Evolutionary conservation across 2,329 filamentous ascomycete species (phyloP).

Genomic region (Cladophialophora psammophila): DNA sequence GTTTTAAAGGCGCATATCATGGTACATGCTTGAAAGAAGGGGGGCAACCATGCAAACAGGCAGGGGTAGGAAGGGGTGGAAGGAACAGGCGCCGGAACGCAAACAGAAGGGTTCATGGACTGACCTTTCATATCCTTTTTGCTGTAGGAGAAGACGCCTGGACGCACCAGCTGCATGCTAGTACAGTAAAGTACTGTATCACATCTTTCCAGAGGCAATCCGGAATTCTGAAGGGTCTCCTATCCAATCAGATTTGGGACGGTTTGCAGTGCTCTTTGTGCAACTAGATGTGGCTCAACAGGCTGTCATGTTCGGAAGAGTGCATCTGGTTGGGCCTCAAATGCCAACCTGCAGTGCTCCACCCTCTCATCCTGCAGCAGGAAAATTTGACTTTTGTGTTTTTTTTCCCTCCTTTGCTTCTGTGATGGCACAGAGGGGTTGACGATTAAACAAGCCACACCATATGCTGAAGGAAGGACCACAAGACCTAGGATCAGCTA

Average conservation of each 20-base stretch:
- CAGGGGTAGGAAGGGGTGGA: constrained; percentile 28
- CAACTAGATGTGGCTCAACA: constrained; percentile 31
- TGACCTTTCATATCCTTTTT: constrained; percentile 26
- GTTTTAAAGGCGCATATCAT: constrained; percentile 21
- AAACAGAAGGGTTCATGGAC: constrained; percentile 40
- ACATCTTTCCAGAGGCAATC: constrained; percentile 27
- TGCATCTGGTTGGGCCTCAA: constrained; percentile 34
- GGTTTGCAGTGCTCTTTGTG: constrained; percentile 28
- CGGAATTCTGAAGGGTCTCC: constrained; percentile 21
- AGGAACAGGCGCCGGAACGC: constrained; percentile 26
- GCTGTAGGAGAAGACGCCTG: constrained; percentile 22
- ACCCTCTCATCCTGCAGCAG: constrained; percentile 19
- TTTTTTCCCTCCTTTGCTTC: constrained; percentile 25
- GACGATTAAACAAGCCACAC: constrained; percentile 24
- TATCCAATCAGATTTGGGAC: constrained; percentile 28
- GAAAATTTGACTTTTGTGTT: constrained; percentile 30
- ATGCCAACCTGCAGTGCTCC: constrained; percentile 37
- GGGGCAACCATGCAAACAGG: constrained; percentile 40
- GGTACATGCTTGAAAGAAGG: constrained; percentile 21
- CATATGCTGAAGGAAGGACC: background rate
- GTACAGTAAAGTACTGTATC: constrained; percentile 34
- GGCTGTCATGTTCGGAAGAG: constrained; percentile 28
- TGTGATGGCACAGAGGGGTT: constrained; percentile 13
- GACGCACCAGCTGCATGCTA: constrained; percentile 28
- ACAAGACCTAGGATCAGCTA: background rate